phyloP scores from a whole-genome alignment of 768 basidiomycete genomes.

The Rhodotorula babjevae region DNA sequence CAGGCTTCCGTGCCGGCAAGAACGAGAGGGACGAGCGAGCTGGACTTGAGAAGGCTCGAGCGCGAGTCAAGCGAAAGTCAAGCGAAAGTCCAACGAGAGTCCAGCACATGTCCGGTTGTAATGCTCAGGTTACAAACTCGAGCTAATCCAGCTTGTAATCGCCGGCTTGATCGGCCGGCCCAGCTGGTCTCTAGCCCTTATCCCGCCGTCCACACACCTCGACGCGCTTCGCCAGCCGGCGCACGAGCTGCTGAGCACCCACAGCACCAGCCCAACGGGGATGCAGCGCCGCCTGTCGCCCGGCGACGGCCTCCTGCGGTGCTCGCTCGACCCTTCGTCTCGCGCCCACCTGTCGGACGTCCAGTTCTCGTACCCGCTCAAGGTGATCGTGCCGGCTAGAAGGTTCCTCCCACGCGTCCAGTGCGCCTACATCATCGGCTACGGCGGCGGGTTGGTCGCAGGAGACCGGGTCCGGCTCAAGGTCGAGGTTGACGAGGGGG shows the following conservation, averaged over 20 bases:
- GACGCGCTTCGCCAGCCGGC: not conserved
- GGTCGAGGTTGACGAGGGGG: conserved; percentile 59
- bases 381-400: conserved; percentile 30
- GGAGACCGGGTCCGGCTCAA: conserved; percentile 68
- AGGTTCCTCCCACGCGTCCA: conserved; percentile 12
- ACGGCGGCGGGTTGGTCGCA: conserved; percentile 86
- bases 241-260: not conserved
- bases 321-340: not conserved
- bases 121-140: too few relatives aligned
- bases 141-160: too few relatives aligned
- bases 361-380: conserved; percentile 39
- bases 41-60: too few relatives aligned
- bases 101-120: too few relatives aligned
- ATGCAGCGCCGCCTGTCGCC: conserved; percentile 14
- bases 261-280: too few relatives aligned
- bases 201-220: not conserved
- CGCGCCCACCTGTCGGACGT: conserved; percentile 14
- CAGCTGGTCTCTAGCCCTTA: too few relatives aligned
- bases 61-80: too few relatives aligned
- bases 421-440: conserved; percentile 64
- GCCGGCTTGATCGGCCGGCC: too few relatives aligned
- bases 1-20: too few relatives aligned
- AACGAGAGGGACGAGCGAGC: too few relatives aligned
- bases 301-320: conserved; percentile 21
- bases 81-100: too few relatives aligned